Base-by-base conservation (phyloP, 202 grass and related monocot species). In the Hordeum pubiflorum region DNA sequence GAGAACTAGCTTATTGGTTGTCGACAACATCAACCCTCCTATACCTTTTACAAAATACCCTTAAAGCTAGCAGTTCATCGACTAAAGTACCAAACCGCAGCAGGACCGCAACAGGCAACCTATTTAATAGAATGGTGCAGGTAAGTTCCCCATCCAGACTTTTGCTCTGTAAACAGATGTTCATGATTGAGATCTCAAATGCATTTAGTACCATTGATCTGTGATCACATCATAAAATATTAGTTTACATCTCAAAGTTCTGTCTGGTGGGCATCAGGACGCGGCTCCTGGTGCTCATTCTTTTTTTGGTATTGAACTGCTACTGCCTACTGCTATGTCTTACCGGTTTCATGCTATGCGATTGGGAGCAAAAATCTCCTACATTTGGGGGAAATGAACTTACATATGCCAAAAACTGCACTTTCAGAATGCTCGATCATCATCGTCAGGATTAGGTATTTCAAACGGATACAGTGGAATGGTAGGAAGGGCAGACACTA, bases 391-490 rank as follows among this genome's bases (percentile, higher is more conserved):
- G 18, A 2, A 55, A 73, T 20, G 70, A 73, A 15, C 70, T 73
- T 54, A 73, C 50, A 2, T 71, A 69, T 64, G 22, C 21, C 18
- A 64, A 86, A 82, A 72, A 17, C 29, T 86, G 32, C 54, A 80
- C 67, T 89, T 63, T 85, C 86, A 97, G 94, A 94, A 84, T 83
- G 83, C 90, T 20, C 86, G 86, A 23, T 74, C 81, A 39, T 90
- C 93, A 65, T 93, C 94, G 15, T 82, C 91, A 15, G 81, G 81
- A 81, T 86, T 88, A 79, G 82, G 86, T 14, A 83, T 90, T 72
- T 89, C 89, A 67, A 89, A 86, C 21, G 94, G 94, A 32, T 97
- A 97, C 77, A 89, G 94, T 81, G 94, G 94, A 91, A 89, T 97
- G 86, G 69, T 87, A 58, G 86, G 87, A 72, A 94, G 86, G 72